Evolutionary conservation across 2,329 filamentous ascomycete genomes (phyloP).

Genomic region (Mycocentrospora acerina): DNA sequence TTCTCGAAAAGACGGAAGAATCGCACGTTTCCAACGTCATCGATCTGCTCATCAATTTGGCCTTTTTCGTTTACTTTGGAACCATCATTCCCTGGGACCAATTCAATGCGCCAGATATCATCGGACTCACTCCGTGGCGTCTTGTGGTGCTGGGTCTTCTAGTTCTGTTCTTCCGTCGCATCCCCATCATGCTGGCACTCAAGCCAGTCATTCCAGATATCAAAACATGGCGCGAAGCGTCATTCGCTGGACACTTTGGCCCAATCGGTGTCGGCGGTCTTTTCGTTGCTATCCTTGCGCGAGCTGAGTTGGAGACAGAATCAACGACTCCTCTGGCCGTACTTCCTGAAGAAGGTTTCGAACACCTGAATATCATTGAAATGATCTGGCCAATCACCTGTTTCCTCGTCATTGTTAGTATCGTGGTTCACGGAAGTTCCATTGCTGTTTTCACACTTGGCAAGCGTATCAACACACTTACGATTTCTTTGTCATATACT

Average conservation of each 20-base stretch:
- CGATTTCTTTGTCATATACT: slow-evolving; percentile 95
- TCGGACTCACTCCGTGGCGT: slow-evolving; percentile 83
- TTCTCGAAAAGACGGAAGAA: slow-evolving; percentile 96
- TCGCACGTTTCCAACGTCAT: slow-evolving; percentile 99
- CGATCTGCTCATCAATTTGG: slow-evolving; percentile 91
- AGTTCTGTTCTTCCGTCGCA: slow-evolving; percentile 92
- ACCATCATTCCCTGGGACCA: slow-evolving; percentile 96
- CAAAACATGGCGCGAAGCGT: slow-evolving; percentile 95
- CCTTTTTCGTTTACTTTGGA: slow-evolving; percentile 97
- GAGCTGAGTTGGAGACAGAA: slow-evolving; percentile 83
- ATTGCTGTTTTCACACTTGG: slow-evolving; percentile 96
- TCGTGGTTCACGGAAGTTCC: slow-evolving; percentile 95
- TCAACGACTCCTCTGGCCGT: slow-evolving; percentile 71
- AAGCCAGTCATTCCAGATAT: slow-evolving; percentile 95
- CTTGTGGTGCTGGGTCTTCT: slow-evolving; percentile 91
- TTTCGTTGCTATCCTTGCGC: slow-evolving; percentile 88
- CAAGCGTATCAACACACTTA: slow-evolving; percentile 96
- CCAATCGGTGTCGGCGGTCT: slow-evolving; percentile 97
- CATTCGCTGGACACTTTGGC: slow-evolving; percentile 96
- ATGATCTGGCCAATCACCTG: slow-evolving; percentile 95
- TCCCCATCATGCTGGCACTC: slow-evolving; percentile 87
- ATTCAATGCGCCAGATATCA: slow-evolving; percentile 69
- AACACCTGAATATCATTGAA: slow-evolving; percentile 72
- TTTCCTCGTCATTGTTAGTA: slow-evolving; percentile 92
- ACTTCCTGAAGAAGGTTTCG: slow-evolving; percentile 58